Evolutionary conservation across 2,329 filamentous ascomycete species (phyloP).

Genomic region (Nemania sp.): DNA sequence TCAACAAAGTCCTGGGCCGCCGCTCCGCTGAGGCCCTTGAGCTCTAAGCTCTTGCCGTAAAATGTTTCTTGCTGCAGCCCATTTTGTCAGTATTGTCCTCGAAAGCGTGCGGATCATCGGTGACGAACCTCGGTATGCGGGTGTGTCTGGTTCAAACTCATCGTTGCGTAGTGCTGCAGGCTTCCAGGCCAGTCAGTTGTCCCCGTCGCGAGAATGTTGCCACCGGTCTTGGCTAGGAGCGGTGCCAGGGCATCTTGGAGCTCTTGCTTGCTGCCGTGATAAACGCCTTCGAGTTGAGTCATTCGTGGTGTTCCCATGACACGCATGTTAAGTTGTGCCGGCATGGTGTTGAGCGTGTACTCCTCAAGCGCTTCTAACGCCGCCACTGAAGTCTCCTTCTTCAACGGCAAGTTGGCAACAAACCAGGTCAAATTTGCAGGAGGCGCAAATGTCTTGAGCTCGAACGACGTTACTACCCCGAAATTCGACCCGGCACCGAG

Average conservation of each 20-base stretch:
- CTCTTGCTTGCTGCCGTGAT: constrained; percentile 44
- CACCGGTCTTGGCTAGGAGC: constrained; percentile 42
- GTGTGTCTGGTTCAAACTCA: constrained; percentile 38
- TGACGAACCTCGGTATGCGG: constrained; percentile 39
- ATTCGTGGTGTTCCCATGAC: constrained; percentile 44
- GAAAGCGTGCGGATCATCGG: neutral
- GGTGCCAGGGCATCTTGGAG: constrained; percentile 42
- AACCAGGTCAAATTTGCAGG: constrained; percentile 41
- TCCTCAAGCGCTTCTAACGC: constrained; percentile 55
- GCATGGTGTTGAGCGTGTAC: constrained; percentile 41
- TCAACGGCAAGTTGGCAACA: constrained; percentile 36
- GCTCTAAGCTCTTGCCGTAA: constrained; percentile 48
- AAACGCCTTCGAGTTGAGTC: constrained; percentile 46
- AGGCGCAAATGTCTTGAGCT: constrained; percentile 40
- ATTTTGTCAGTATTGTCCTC: constrained; percentile 19
- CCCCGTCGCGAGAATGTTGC: constrained; percentile 40
- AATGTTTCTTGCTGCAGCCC: constrained; percentile 47
- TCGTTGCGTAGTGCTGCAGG: constrained; percentile 41
- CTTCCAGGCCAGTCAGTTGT: constrained; percentile 40
- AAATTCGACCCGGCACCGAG: constrained; percentile 42
- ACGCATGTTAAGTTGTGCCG: constrained; percentile 49
- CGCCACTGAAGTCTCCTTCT: constrained; percentile 33
- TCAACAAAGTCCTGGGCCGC: constrained; percentile 45
- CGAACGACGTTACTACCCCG: constrained; percentile 39
- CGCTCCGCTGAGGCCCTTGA: constrained; percentile 43